These are phyloP conservation scores for Tetrapisispora iriomotensis DNA, from an alignment of 805 yeast species.

Conservation along the genomic window DNA sequence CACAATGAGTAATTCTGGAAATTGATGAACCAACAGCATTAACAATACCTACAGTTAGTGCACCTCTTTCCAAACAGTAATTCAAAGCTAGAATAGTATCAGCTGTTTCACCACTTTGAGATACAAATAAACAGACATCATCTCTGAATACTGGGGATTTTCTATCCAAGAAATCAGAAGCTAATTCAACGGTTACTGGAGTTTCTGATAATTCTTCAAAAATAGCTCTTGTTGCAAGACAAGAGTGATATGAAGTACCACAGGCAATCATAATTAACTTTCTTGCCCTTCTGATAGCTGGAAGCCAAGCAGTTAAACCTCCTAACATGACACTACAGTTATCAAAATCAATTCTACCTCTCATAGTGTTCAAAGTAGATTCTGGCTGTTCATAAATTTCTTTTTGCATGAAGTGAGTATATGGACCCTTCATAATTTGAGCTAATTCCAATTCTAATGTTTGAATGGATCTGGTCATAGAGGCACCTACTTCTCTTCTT, in stretches of 20 bases:
- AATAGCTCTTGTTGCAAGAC: slow-evolving; percentile 91
- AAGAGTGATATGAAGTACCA: slow-evolving; percentile 98
- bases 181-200: slow-evolving; percentile 86
- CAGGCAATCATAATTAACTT: slow-evolving; percentile 97
- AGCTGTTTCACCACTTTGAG: slow-evolving; percentile 98
- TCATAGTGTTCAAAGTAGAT: slow-evolving; percentile 95
- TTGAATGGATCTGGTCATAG: slow-evolving; percentile 93
- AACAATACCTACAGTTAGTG: slow-evolving; percentile 93
- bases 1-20: slow-evolving; percentile 96
- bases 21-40: slow-evolving; percentile 95
- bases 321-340: slow-evolving; percentile 71
- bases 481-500: slow-evolving; percentile 72
- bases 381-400: slow-evolving; percentile 99
- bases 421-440: slow-evolving; percentile 96
- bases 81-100: slow-evolving; percentile 92
- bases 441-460: slow-evolving; percentile 94
- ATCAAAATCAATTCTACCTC: slow-evolving; percentile 95
- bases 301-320: slow-evolving; percentile 75
- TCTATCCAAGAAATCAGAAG: slow-evolving; percentile 92
- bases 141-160: slow-evolving; percentile 96
- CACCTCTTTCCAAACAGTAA: slow-evolving; percentile 94
- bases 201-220: slow-evolving; percentile 95
- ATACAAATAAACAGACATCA: slow-evolving; percentile 93
- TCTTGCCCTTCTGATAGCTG: slow-evolving; percentile 87
- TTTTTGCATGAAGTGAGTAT: slow-evolving; percentile 95